Conservation (phyloP, 176 grass and related monocot genomes). For the Carex myosuroides region DNA sequence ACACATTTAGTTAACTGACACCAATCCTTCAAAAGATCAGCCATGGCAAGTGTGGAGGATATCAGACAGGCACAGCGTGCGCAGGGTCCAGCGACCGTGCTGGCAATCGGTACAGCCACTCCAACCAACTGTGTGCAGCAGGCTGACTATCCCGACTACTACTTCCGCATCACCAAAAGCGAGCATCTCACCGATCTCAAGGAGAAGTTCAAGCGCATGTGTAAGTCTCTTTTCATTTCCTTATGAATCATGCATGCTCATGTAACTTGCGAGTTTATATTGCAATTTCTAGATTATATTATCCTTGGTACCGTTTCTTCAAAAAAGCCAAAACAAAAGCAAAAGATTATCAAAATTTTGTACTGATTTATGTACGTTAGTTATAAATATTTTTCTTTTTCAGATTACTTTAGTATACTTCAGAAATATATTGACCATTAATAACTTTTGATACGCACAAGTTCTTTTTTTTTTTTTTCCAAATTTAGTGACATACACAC, state of each 20-base stretch:
- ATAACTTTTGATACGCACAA: background rate
- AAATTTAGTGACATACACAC: background rate
- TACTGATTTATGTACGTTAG: background rate
- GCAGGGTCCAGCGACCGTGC: constrained; percentile 59
- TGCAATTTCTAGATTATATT: background rate
- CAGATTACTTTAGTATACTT: background rate
- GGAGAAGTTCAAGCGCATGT: constrained; percentile 96
- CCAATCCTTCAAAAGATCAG: background rate
- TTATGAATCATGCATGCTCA: background rate
- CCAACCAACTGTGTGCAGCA: constrained; percentile 71
- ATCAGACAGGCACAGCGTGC: constrained; percentile 67
- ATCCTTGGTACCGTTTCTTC: background rate
- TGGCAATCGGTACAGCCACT: constrained; percentile 84
- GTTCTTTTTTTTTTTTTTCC: background rate
- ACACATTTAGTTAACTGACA: background rate
- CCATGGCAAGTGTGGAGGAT: constrained; percentile 56
- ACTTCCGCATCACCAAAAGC: constrained; percentile 90
- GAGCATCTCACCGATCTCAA: constrained; percentile 89
- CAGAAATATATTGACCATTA: background rate
- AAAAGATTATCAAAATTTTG: background rate
- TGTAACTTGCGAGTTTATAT: background rate
- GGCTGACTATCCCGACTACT: constrained; percentile 92
- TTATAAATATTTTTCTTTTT: background rate
- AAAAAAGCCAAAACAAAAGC: background rate
- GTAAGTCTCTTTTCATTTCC: constrained; percentile 26